Evolutionary conservation across 208 protist genomes (phyloP), one percentile per base, ranked within the genome.

Genomic region (Crithidia sp.): DNA sequence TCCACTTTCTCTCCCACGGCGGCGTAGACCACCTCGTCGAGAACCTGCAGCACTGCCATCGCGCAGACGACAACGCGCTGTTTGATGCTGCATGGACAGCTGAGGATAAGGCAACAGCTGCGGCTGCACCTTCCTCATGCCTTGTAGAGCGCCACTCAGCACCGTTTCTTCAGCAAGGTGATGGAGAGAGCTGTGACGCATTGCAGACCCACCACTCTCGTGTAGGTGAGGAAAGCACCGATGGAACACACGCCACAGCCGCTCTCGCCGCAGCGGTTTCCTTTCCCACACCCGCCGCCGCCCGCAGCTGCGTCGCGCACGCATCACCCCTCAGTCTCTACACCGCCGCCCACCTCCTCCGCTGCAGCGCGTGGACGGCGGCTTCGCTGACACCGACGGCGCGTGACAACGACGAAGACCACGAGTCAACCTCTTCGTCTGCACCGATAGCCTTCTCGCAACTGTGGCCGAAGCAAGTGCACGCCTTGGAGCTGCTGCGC

Each of bases 261-360:
- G 47, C 28, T 28, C 28, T 8, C 63, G 19, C 16, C 39, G 10
- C 17, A 28, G 54, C 39, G 64, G 13, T 66, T 3, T 56, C 40
- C 0, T 77, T 71, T 58, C 14, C 54, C 59, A 73, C 78, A 4
- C n/a, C 61, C 7, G 19, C 58, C 13, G 75, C 59, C 2, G 79
- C 75, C 7, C 68, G 69, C 41, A 39, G 36, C 44, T 75, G 62
- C 57, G 44, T 85, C 17, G 55, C 47, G 13, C 2, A 47, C 13
- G 73, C 67, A 9, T 72, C 74, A 36, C 28, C 40, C 52, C 55
- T 81, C 45, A 65, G 68, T 7, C 62, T 84, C 0, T 60, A 74
- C 44, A 87, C 82, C 7, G 82, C 79, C 2, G 61, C 73, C 0
- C 82, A 87, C 61, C 58, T 87, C 14, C 72, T 87, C n/a, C 72